Evolutionary conservation across 192 early-diverging fungal genomes (phyloP).

Genomic region (Chytriomyces hyalinus): DNA sequence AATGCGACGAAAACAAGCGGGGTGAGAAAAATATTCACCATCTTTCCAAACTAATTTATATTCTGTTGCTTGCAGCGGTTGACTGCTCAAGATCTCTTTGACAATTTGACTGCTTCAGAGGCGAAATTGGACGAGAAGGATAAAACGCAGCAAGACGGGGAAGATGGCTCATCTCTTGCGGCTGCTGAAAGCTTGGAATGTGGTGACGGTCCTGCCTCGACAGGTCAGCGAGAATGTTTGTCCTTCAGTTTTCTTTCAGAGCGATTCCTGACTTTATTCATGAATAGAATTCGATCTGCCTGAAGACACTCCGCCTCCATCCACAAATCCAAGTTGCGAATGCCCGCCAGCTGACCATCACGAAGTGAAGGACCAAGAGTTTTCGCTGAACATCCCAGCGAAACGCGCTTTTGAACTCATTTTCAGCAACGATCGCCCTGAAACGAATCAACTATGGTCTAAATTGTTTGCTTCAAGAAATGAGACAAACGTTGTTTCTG

Average conservation of each 20-base stretch:
- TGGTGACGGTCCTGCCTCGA: neutral
- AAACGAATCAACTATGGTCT: conserved; percentile 52
- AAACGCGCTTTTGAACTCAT: conserved; percentile 64
- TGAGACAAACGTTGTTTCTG: conserved; percentile 43
- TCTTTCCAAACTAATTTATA: neutral
- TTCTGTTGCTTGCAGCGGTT: conserved; percentile 12
- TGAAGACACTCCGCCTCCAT: conserved; percentile 49
- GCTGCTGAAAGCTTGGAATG: neutral
- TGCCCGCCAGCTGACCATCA: conserved; percentile 65
- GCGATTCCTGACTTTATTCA: conserved; percentile 3
- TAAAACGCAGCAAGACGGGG: neutral
- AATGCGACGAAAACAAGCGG: conserved; percentile 31
- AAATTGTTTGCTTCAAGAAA: conserved; percentile 55
- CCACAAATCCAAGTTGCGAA: conserved; percentile 57
- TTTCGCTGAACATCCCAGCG: conserved; percentile 60
- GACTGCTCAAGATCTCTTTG: conserved; percentile 45
- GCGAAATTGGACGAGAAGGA: conserved; percentile 36
- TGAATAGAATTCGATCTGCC: conserved; percentile 54
- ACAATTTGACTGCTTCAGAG: conserved; percentile 19
- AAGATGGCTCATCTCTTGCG: conserved; percentile 3
- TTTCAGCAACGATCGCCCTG: conserved; percentile 47
- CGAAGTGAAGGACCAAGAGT: conserved; percentile 64
- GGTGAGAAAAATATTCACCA: conserved; percentile 6
- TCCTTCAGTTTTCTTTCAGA: neutral
- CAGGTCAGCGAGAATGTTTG: neutral